Evolutionary conservation across 73 alveolate genomes (phyloP).

Genomic region (Paraurostyla sp.): DNA sequence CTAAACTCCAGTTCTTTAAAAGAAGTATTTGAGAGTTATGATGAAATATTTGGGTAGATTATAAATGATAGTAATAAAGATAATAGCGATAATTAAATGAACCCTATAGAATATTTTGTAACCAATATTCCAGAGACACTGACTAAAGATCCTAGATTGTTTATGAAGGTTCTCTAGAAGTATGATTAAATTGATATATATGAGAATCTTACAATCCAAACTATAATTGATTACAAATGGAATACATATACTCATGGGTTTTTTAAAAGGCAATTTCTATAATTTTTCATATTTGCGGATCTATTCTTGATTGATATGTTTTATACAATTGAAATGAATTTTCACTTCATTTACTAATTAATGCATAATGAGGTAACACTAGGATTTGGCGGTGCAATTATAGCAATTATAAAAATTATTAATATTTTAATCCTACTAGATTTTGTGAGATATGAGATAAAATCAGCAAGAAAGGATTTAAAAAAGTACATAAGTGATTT

Average conservation of each 20-base stretch:
- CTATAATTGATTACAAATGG: slow-evolving; percentile 32
- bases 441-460: background rate
- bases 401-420: too few relatives aligned
- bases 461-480: background rate
- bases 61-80: background rate
- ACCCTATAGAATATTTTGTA: background rate
- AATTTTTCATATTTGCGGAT: background rate
- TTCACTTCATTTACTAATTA: too few relatives aligned
- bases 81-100: too few relatives aligned
- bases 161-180: background rate
- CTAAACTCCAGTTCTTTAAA: background rate
- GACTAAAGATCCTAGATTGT: background rate
- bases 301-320: background rate
- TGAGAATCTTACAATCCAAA: slow-evolving; percentile 19
- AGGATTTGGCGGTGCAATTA: background rate
- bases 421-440: background rate
- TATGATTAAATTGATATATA: background rate
- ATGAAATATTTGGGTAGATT: background rate
- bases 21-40: background rate
- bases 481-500: background rate
- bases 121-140: slow-evolving; percentile 5
- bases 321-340: too few relatives aligned
- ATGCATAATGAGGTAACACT: background rate
- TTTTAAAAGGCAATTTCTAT: background rate
- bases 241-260: slow-evolving; percentile 14